Percentiles rank a stretch among this genome's conserved stretches.
These are phyloP conservation scores for Hymenoscyphus repandus DNA, from an alignment of 2,329 filamentous ascomycete genomes.

Conservation along the genomic window DNA sequence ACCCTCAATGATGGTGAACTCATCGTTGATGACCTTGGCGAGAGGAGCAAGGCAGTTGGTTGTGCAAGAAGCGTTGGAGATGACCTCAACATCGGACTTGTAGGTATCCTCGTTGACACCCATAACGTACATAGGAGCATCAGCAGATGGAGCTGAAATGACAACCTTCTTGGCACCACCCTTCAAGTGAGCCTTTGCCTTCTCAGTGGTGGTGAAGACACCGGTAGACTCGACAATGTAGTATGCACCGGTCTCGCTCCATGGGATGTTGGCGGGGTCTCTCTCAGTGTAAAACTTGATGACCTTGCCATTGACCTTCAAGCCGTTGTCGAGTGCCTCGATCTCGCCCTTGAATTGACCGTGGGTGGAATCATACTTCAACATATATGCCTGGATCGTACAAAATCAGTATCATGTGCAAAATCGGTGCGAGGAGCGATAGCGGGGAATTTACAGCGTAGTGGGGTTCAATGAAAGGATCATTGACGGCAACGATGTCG, in stretches of 20 bases:
- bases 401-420: not conserved
- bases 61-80: constrained; percentile 99
- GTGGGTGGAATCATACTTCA: constrained; percentile 98
- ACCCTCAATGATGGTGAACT: constrained; percentile 95
- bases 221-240: constrained; percentile 98
- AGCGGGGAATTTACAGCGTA: constrained; percentile 77
- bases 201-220: constrained; percentile 98
- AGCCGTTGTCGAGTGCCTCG: constrained; percentile 59
- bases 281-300: constrained; percentile 92
- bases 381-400: constrained; percentile 80
- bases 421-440: not conserved
- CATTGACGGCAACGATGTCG: constrained; percentile 94
- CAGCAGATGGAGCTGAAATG: constrained; percentile 86
- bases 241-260: constrained; percentile 78
- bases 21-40: constrained; percentile 98
- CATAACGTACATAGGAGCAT: constrained; percentile 99
- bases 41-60: constrained; percentile 99
- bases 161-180: constrained; percentile 98
- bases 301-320: constrained; percentile 89
- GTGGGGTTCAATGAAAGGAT: constrained; percentile 96
- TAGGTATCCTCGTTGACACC: constrained; percentile 96
- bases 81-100: constrained; percentile 83
- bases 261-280: constrained; percentile 86
- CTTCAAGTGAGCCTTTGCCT: constrained; percentile 90
- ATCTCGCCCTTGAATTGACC: constrained; percentile 93